Evolutionary conservation across 768 basidiomycete genomes (phyloP), one percentile per base, ranked within the genome.

Genomic region (Hygrocybe coccinea): DNA sequence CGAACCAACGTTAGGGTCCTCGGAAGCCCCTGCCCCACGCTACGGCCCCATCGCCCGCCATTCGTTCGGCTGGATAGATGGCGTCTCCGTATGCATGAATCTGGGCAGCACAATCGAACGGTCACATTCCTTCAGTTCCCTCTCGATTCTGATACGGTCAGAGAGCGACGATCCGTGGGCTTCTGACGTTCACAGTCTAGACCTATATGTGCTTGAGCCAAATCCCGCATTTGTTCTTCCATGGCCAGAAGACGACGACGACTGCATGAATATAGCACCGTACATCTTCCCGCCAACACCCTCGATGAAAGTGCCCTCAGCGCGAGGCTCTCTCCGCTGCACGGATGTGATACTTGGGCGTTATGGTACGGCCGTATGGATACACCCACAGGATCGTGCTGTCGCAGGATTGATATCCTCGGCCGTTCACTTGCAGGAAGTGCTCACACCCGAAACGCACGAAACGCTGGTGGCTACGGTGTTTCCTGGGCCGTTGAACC

Each of bases 61-160:
- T 59, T 79, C 81, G 2, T 86, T 85, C 60, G 85, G 85, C 14
- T 87, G 85, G 85, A 77, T 85, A 12, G 86, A 87, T 52, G 80
- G 81, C 7, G 73, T 83, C 36, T 76, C 76, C 2, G 74, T 52
- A 47, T 37, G 44, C 53, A 34, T 43, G 9, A 59, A 52, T 22
- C 53, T 41, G 21, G 48, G 38, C 29, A 29, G 29, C 19, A n/a
- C 38, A 44, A n/a, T 43, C 17, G 43, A 12, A 14, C 35, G 24
- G 49, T 43, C 22, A 15, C 5, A 19, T n/a, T 43, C 39, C 1
- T 53, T 50, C 50, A 41, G 59, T 3, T 52, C 72, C 0, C 59
- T 85, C 15, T 76, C 78, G 0, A 73, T 87, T 49, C 74, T 87
- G 8, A 66, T 85, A 14, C 80, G 85, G 17, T 73, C 76, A 33